Conservation (phyloP, 148 eudicot species). For the Limonium bicolor region DNA sequence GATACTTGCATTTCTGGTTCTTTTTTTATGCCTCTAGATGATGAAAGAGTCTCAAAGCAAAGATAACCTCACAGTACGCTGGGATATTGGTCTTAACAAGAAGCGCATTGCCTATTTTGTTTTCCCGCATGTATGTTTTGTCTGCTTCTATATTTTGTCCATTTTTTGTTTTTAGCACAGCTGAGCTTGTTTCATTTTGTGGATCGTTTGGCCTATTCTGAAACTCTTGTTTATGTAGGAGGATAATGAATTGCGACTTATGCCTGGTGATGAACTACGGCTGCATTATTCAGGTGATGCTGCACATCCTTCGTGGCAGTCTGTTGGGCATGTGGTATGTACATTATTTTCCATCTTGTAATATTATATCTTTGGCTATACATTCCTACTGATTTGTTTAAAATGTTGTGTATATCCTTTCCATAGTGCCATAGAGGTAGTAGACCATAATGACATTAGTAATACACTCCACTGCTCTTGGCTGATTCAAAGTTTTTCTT, state of each 20-base stretch:
- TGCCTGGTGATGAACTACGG: conserved; percentile 96
- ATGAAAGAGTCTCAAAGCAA: conserved; percentile 99
- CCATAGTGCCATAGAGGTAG: no score
- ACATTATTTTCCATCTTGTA: no score
- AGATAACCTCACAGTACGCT: conserved; percentile 79
- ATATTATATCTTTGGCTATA: not conserved
- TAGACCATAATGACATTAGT: no score
- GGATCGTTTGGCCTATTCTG: not conserved
- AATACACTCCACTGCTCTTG: not conserved
- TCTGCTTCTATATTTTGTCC: conserved; percentile 2
- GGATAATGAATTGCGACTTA: conserved; percentile 98
- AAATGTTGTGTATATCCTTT: conserved; percentile 12
- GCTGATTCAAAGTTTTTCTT: not conserved
- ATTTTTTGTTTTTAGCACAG: not conserved
- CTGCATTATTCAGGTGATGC: conserved; percentile 93
- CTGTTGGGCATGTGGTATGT: conserved; percentile 95
- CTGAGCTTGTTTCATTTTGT: not conserved
- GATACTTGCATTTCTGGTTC: no score
- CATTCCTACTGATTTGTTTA: not conserved
- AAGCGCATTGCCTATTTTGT: conserved; percentile 97
- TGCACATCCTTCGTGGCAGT: conserved; percentile 90
- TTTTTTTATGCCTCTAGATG: conserved; percentile 35
- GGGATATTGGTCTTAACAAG: conserved; percentile 99
- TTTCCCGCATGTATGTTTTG: conserved; percentile 62
- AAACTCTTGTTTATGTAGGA: conserved; percentile 47